phyloP scores from a whole-genome alignment of 2,329 filamentous ascomycete species.

The Sporothrix inflata region DNA sequence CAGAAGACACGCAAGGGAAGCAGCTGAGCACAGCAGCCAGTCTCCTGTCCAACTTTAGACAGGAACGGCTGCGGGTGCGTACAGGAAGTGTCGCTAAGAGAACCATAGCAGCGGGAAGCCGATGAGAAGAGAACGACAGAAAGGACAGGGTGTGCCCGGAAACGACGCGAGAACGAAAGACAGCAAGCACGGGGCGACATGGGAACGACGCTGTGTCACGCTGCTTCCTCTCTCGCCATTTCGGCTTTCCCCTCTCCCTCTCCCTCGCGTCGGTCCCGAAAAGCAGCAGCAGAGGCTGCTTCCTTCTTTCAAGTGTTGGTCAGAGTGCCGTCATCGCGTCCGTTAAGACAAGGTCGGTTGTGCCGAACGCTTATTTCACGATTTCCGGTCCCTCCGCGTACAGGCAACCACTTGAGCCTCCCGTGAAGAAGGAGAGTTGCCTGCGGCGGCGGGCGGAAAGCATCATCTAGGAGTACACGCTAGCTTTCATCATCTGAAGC shows the following conservation, averaged over 20 bases:
- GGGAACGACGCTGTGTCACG: slow-evolving; percentile 15
- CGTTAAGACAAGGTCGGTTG: slow-evolving; percentile 96
- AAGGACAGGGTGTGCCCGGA: slow-evolving; percentile 9
- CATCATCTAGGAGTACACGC: slow-evolving; percentile 87
- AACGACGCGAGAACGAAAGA: slow-evolving; percentile 4
- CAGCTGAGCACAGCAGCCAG: not conserved
- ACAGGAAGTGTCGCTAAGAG: not conserved
- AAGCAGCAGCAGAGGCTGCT: not conserved
- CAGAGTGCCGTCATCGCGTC: slow-evolving; percentile 99
- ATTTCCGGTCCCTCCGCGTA: slow-evolving; percentile 62
- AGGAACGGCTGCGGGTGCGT: slow-evolving; percentile 2
- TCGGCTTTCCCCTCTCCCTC: too few relatives aligned
- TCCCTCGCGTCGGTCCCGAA: not conserved
- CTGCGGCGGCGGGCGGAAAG: slow-evolving; percentile 67
- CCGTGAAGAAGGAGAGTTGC: slow-evolving; percentile 76
- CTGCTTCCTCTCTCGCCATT: not conserved
- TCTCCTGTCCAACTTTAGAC: slow-evolving; percentile 28
- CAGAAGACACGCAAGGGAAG: slow-evolving; percentile 1
- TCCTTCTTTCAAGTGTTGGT: slow-evolving; percentile 52
- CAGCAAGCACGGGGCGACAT: slow-evolving; percentile 9
- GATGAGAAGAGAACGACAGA: not conserved
- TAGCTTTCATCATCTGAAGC: slow-evolving; percentile 96
- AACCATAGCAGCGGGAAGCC: not conserved
- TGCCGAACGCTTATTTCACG: slow-evolving; percentile 99
- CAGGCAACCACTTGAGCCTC: slow-evolving; percentile 86